Evolutionary conservation across 768 basidiomycete species (phyloP).

Genomic region (Gloeopeniophorella convolvens): DNA sequence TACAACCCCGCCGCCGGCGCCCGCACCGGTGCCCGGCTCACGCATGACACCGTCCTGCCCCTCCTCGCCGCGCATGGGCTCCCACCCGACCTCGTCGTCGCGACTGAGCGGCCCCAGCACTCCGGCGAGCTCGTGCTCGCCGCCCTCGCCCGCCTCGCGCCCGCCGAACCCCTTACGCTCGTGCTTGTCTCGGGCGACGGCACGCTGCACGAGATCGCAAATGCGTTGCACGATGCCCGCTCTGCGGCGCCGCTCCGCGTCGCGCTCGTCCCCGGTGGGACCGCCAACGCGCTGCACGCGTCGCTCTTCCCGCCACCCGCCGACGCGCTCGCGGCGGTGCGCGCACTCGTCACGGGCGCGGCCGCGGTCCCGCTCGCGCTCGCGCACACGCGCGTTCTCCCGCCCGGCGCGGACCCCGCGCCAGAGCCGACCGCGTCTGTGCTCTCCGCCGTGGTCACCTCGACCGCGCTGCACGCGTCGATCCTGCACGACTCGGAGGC

Average conservation of each 20-base stretch:
- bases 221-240: conserved; percentile 38
- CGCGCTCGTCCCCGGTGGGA: conserved; percentile 67
- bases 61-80: conserved; percentile 41
- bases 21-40: conserved; percentile 46
- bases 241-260: too few relatives aligned
- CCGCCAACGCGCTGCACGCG: conserved; percentile 88
- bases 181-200: conserved; percentile 85
- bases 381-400: conserved; percentile 42
- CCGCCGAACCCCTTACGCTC: conserved; percentile 35
- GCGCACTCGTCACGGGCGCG: conserved; percentile 35
- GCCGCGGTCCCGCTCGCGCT: conserved; percentile 42
- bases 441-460: conserved; percentile 77
- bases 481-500: conserved; percentile 79
- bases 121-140: conserved; percentile 43
- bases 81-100: conserved; percentile 35
- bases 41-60: conserved; percentile 57
- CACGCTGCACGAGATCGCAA: conserved; percentile 85
- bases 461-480: conserved; percentile 77
- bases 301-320: conserved; percentile 57
- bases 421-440: conserved; percentile 21
- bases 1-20: conserved; percentile 77
- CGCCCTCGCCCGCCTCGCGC: conserved; percentile 27
- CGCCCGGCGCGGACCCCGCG: conserved; percentile 1
- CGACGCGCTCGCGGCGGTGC: conserved; percentile 20
- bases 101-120: conserved; percentile 48